Evolutionary conservation across 177 flowering plant species (phyloP).

Genomic region (Tripterygium wilfordii): DNA sequence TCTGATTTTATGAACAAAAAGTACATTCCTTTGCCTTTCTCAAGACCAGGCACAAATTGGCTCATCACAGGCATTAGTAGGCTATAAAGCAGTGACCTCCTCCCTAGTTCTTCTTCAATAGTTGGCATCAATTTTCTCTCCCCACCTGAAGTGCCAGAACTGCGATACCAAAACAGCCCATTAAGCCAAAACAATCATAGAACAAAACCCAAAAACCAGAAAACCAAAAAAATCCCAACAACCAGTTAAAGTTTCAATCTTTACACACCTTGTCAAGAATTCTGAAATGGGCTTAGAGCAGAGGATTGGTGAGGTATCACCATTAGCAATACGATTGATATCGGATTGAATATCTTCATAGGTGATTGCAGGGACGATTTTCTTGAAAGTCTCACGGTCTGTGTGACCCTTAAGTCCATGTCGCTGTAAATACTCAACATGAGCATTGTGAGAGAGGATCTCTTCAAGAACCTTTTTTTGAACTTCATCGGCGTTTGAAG

Average conservation of each 20-base stretch:
- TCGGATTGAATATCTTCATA: conserved; percentile 74
- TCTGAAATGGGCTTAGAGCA: conserved; percentile 78
- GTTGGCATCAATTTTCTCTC: conserved; percentile 96
- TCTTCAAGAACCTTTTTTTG: conserved; percentile 65
- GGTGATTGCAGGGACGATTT: conserved; percentile 58
- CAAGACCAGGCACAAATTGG: conserved; percentile 73
- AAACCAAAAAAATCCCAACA: background rate
- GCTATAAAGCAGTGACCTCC: conserved; percentile 67
- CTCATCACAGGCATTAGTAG: conserved; percentile 93
- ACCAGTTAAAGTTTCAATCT: background rate
- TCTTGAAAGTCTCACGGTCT: conserved; percentile 77
- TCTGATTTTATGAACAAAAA: conserved; percentile 84
- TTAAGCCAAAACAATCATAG: background rate
- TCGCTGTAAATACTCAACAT: conserved; percentile 69
- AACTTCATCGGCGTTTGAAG: conserved; percentile 60
- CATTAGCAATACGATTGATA: conserved; percentile 75
- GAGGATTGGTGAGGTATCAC: conserved; percentile 65
- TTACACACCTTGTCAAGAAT: conserved; percentile 88
- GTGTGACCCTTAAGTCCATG: conserved; percentile 60
- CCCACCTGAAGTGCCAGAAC: conserved; percentile 97
- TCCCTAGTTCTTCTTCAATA: conserved; percentile 69
- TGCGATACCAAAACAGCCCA: too few relatives aligned
- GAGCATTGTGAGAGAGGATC: conserved; percentile 66
- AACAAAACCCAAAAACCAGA: background rate
- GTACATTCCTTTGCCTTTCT: conserved; percentile 95